These are phyloP conservation scores for Parastagonospora avenae DNA, from an alignment of 2,329 filamentous ascomycete species.

Conservation along the genomic window DNA sequence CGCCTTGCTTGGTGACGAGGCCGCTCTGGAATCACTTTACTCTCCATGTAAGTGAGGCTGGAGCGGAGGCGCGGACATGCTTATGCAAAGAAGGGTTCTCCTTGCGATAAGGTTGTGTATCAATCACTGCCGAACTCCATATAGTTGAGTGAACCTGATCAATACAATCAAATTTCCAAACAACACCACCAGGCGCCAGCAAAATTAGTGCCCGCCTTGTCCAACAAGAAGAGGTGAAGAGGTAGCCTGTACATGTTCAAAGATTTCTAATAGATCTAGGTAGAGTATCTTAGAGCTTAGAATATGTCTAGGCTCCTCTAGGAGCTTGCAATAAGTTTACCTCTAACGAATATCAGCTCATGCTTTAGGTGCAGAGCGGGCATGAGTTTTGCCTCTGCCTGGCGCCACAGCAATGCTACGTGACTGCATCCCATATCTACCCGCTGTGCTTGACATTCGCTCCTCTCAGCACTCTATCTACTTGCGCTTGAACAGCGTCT, in stretches of 20 bases:
- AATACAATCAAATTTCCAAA: too few species aligned
- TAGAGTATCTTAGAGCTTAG: too few species aligned
- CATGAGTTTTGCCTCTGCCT: too few species aligned
- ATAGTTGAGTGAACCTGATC: background rate
- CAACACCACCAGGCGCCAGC: too few species aligned
- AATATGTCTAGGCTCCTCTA: too few species aligned
- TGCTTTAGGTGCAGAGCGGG: too few species aligned
- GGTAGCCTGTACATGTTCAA: too few species aligned
- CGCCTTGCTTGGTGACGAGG: conserved; percentile 42
- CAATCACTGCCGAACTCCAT: background rate
- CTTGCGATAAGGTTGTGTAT: background rate
- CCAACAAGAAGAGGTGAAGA: too few species aligned
- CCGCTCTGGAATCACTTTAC: conserved; percentile 27
- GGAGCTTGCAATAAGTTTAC: too few species aligned
- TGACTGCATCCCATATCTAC: background rate
- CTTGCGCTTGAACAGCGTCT: conserved; percentile 40
- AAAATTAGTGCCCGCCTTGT: too few species aligned
- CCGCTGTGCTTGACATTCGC: background rate
- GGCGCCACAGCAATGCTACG: background rate
- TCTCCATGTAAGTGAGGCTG: conserved; percentile 20
- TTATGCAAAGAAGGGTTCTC: background rate
- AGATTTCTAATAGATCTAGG: too few species aligned
- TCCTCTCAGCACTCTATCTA: background rate
- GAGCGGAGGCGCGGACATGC: conserved; percentile 35
- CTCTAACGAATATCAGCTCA: too few species aligned